Evolutionary conservation across 192 early-diverging fungal species (phyloP), one percentile per base, ranked within the genome.

Genomic region (Chytriomyces sp.): DNA sequence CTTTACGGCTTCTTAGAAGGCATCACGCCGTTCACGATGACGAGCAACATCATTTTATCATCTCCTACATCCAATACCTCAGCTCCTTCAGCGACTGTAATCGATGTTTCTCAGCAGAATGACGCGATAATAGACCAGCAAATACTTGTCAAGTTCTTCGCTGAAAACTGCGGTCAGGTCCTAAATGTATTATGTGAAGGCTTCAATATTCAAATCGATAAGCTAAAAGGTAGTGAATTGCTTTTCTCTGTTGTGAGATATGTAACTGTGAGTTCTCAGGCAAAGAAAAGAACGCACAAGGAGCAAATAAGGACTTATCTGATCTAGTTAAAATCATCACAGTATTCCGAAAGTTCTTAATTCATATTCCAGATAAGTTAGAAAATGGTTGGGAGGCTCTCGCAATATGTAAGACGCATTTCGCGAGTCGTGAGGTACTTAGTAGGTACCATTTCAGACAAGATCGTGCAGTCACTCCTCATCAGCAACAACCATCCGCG

Each of bases 1-100:
- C 75, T 94, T 25, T 90, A 83, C 81, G 82, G 78, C 60, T 93
- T 92, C 73, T 67, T 94, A 36, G 92, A 92, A 88, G 82, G 56
- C 75, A 53, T 28, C 4, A 5, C 52, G 31, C 0, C 22, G 59
- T 55, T 61, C 53, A 36, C 31, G 39, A 57, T 39, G n/a, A 7
- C 57, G 22, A 30, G 7, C 36, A 53, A 44, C 22, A 26, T 22
- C 70, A 69, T 25, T 39, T 59, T 59, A 25, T 57, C 70, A 39
- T 25, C 39, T 68, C 56, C 14, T 66, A 53, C 44, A n/a, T 14
- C 56, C 12, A 58, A 58, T 26, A 28, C 19, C 14, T 32, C 44
- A 30, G 67, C 12, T n/a, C 17, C 28, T 10, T 7, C 17, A 14
- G 59, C 59, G 19, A 69, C 33, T 59, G 56, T n/a, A 52, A 52